Evolutionary conservation across 768 basidiomycete genomes (phyloP), one percentile per base, ranked within the genome.

Genomic region (Sarcomyxa edulis): DNA sequence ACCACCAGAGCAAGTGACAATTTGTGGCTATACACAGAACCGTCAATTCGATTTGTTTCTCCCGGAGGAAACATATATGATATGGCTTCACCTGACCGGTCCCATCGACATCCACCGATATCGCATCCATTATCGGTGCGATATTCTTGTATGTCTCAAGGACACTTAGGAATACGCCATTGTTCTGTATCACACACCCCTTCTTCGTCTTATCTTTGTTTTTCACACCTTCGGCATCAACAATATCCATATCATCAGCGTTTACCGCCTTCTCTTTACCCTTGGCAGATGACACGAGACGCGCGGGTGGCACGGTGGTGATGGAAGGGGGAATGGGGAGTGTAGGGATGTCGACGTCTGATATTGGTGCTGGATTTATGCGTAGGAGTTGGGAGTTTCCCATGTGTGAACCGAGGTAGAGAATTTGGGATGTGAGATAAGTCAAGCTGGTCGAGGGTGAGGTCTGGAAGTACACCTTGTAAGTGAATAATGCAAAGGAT

Each of bases 1-100:
- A 2, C 78, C 84, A 5, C 93, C 93, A 3, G 89, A 93, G 50
- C 87, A 89, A 1, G 90, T 89, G 4, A 95, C 77, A 28, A 94
- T 74, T 55, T 86, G 81, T n/a, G 66, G 69, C 85, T 92, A 33
- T 10, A 10, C 22, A 10, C n/a, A 31, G n/a, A n/a, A n/a, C n/a
- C n/a, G n/a, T n/a, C 42, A 9, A 41, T 38, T 18, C 23, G 7
- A 14, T 10, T 33, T 35, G 22, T 22, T 26, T 12, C n/a, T 15
- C 6, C 4, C 31, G 12, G 26, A 45, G n/a, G 23, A n/a, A 14
- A 15, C 8, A 28, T 6, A 6, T 50, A n/a, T n/a, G n/a, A n/a
- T n/a, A n/a, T n/a, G n/a, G n/a, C n/a, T 69, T 22, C 44, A 84
- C 83, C 67, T 87, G 81, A 10, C 81, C 80, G 48, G 73, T 81